A percentile compares a stretch with the other conserved stretches of the same genome.
These are phyloP conservation scores for Penicillium psychrosexuale DNA, from an alignment of 2,329 filamentous ascomycete species.

Conservation along the genomic window DNA sequence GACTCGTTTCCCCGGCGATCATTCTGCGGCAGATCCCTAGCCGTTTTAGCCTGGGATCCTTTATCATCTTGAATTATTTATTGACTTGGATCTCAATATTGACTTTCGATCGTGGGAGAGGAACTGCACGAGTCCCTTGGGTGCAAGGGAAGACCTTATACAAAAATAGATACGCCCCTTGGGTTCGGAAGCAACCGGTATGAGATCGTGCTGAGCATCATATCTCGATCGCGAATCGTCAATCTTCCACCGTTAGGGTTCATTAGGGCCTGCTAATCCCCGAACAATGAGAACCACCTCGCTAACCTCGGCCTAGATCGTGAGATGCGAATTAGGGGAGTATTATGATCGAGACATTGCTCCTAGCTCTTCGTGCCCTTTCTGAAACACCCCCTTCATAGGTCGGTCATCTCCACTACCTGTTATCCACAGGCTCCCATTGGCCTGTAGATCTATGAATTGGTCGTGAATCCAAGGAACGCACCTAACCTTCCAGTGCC, in stretches of 20 bases:
- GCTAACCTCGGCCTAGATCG: not conserved
- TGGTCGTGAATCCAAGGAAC: too few relatives aligned
- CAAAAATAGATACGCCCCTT: slow-evolving; percentile 6
- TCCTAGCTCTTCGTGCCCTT: not conserved
- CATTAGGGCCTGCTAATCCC: not conserved
- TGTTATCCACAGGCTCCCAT: not conserved
- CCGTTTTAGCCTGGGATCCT: not conserved
- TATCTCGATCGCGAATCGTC: not conserved
- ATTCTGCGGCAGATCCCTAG: not conserved
- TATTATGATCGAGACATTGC: not conserved
- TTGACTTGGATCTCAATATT: not conserved
- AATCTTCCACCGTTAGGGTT: not conserved
- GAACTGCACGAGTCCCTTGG: slow-evolving; percentile 4
- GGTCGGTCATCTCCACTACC: too few relatives aligned
- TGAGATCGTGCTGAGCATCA: not conserved
- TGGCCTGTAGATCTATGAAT: not conserved
- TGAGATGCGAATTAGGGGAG: not conserved
- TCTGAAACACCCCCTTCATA: not conserved
- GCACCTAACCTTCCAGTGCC: too few relatives aligned
- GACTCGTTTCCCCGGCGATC: not conserved
- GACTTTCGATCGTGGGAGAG: not conserved
- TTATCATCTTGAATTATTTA: not conserved
- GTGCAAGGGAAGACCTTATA: slow-evolving; percentile 4
- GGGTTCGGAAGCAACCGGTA: not conserved
- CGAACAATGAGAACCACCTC: not conserved